Percentiles rank a stretch among this genome's conserved stretches.
These are phyloP conservation scores for Neopestalotiopsis clavispora DNA, from an alignment of 2,329 filamentous ascomycete genomes.

Conservation along the genomic window DNA sequence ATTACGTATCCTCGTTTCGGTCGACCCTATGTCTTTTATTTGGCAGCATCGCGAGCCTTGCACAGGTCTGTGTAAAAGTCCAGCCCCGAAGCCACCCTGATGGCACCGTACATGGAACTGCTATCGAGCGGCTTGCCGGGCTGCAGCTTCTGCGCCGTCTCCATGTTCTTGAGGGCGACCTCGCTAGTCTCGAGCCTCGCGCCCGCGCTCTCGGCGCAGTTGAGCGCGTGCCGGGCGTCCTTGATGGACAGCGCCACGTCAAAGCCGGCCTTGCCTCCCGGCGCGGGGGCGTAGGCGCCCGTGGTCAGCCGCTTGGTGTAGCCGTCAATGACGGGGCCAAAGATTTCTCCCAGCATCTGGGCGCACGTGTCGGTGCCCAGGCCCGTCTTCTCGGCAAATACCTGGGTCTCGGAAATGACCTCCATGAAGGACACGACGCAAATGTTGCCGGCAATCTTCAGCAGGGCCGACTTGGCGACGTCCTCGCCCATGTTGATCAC, in stretches of 20 bases:
- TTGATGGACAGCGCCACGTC: slow-evolving; percentile 30
- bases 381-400: slow-evolving; percentile 50
- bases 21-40: not conserved
- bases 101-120: slow-evolving; percentile 22
- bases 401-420: slow-evolving; percentile 48
- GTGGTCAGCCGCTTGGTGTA: slow-evolving; percentile 49
- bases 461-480: slow-evolving; percentile 43
- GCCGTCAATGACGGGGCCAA: slow-evolving; percentile 45
- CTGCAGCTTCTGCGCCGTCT: slow-evolving; percentile 14
- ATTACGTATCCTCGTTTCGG: too few species aligned
- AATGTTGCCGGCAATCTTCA: slow-evolving; percentile 48
- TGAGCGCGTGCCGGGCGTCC: slow-evolving; percentile 31
- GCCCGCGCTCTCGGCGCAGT: slow-evolving; percentile 26
- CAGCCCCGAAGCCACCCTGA: slow-evolving; percentile 21
- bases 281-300: slow-evolving; percentile 44
- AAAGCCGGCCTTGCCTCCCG: slow-evolving; percentile 26
- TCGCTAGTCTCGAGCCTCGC: slow-evolving; percentile 27
- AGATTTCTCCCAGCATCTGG: slow-evolving; percentile 46
- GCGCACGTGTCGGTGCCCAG: slow-evolving; percentile 46
- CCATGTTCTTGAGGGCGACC: slow-evolving; percentile 23
- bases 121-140: slow-evolving; percentile 21
- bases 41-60: slow-evolving; percentile 20
- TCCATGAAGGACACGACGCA: slow-evolving; percentile 42
- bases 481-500: slow-evolving; percentile 49
- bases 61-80: slow-evolving; percentile 24